Evolutionary conservation across 257 asterid species (phyloP).

Genomic region (Nicotiana paniculata): DNA sequence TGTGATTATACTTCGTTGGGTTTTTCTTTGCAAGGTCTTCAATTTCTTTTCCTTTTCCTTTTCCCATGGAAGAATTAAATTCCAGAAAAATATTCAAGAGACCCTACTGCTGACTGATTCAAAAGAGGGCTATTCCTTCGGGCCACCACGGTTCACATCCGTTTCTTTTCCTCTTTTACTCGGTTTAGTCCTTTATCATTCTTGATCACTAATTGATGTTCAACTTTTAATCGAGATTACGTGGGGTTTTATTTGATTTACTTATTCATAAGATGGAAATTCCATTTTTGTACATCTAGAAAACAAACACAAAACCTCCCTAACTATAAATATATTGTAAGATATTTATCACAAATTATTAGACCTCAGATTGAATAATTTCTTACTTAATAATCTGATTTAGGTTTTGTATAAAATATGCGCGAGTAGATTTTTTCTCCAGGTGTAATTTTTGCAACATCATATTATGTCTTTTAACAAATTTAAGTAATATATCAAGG

Average conservation of each 20-base stretch:
- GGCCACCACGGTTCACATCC: neutral
- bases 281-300: neutral
- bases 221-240: neutral
- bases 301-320: neutral
- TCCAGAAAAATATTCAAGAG: neutral
- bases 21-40: neutral
- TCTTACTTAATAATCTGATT: too few species aligned
- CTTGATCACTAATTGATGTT: neutral
- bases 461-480: too few species aligned
- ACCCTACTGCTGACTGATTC: conserved; percentile 37
- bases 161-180: neutral
- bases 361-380: too few species aligned
- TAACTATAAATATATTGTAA: too few species aligned
- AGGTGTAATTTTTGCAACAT: too few species aligned
- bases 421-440: too few species aligned
- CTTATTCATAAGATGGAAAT: neutral
- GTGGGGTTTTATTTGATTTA: neutral
- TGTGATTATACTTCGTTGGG: neutral
- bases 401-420: too few species aligned
- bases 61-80: neutral
- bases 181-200: neutral
- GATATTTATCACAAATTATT: too few species aligned
- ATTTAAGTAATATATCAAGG: too few species aligned
- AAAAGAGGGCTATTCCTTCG: conserved; percentile 7
- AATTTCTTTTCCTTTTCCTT: neutral